A percentile compares a stretch with the other conserved stretches of the same genome.
Conservation (phyloP, 164 flowering plant genomes). For the Stephania yunnanensis region DNA sequence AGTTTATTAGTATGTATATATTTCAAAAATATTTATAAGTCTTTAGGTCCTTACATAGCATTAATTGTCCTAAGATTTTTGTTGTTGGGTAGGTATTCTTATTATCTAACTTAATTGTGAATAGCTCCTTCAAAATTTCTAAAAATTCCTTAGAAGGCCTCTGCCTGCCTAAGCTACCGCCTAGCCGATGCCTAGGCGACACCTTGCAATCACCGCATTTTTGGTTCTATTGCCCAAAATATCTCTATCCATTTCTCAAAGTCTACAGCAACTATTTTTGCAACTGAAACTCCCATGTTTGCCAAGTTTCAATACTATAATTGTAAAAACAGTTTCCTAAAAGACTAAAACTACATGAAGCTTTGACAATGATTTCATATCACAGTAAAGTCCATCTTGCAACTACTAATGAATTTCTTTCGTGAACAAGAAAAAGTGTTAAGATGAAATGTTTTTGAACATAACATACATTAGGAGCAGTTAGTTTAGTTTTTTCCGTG, state of each 20-base stretch:
- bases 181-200: too few relatives aligned
- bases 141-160: too few relatives aligned
- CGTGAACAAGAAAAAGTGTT: neutral
- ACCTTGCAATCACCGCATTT: neutral
- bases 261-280: neutral
- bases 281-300: neutral
- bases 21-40: too few relatives aligned
- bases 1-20: too few relatives aligned
- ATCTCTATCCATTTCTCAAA: neutral
- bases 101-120: too few relatives aligned
- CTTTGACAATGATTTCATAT: neutral
- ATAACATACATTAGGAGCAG: slow-evolving; percentile 71
- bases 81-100: too few relatives aligned
- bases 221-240: neutral
- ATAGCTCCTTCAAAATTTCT: too few relatives aligned
- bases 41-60: too few relatives aligned
- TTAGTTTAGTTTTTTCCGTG: slow-evolving; percentile 78
- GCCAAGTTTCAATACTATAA: neutral
- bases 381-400: neutral
- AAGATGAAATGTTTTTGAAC: neutral
- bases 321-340: neutral
- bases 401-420: neutral
- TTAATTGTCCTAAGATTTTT: too few relatives aligned
- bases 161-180: too few relatives aligned
- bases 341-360: neutral